Evolutionary conservation across 1,139 yeast species (phyloP), one percentile per base, ranked within the genome.

Genomic region (Wickerhamomyces sp.): DNA sequence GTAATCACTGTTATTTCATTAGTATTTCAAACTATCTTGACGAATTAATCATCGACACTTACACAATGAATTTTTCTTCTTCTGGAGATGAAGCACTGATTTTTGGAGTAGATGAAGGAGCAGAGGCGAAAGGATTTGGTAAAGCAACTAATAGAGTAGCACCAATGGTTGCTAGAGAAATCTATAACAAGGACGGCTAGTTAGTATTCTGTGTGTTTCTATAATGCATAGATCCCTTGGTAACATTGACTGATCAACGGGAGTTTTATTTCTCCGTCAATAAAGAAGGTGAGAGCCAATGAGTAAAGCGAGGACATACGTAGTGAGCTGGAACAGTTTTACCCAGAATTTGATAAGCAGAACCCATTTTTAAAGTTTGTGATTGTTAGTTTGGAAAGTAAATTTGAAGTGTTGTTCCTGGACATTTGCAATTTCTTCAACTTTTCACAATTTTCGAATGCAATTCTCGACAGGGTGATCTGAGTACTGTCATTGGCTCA

Each of bases 11-110:
- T 18, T 5, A 52, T 37, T 32, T 4, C 10, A 33, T 50, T 45
- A 45, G 45, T 40, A 44, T 33, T 18, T 18, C 23, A 18, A 18
- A 5, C 4, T 18, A 18, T 18, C 5, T 18, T 18, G 23, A 18
- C 13, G 31, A 29, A 29, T 29, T 6, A 11, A 29, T 4, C 13
- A 29, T 10, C 10, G 31, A 29, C 31, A 29, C 31, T 29, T 29
- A 29, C 23, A 35, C 11, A 34, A 83, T 76, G 72, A 84, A 91
- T 68, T 84, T 83, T 68, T 87, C 96, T 73, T 91, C 98, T 60
- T 89, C 97, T 58, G 90, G 80, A 48, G 90, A 78, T 48, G 81
- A 68, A 53, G 96, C 95, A 56, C 79, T 78, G 67, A 89, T 78
- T 47, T 84, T 73, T 51, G 93, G 89, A 58, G 73, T 73, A 51